Percentiles rank a stretch among this genome's conserved stretches.
Evolutionary conservation across 129 eudicot species (phyloP).

Genomic region (Chrysanthemum seticuspe): DNA sequence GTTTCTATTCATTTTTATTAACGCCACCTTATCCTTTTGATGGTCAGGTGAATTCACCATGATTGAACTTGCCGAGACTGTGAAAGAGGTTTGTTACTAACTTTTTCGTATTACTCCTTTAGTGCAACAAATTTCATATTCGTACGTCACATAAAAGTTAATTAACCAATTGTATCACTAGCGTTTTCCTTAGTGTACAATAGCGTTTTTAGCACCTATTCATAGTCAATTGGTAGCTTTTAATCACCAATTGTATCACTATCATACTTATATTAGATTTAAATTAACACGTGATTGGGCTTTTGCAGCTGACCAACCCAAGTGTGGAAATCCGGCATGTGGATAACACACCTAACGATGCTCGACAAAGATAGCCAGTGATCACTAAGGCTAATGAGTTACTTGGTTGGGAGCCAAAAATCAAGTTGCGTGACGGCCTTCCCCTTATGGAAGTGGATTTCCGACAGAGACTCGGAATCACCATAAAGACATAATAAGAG

Average conservation of each 20-base stretch:
- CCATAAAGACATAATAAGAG: conserved; percentile 13
- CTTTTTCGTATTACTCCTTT: background rate
- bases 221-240: background rate
- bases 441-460: conserved; percentile 85
- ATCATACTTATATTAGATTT: too few species aligned
- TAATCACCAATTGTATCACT: too few species aligned
- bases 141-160: background rate
- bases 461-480: conserved; percentile 63
- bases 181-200: too few species aligned
- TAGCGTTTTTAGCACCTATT: background rate
- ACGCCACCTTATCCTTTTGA: background rate
- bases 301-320: conserved; percentile 70
- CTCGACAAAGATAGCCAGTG: conserved; percentile 30
- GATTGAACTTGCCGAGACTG: conserved; percentile 78
- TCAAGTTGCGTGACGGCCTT: conserved; percentile 72
- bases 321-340: conserved; percentile 62
- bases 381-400: conserved; percentile 20
- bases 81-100: conserved; percentile 62
- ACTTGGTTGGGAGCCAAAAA: conserved; percentile 80
- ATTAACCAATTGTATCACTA: too few species aligned
- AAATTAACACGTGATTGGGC: too few species aligned
- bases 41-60: conserved; percentile 78
- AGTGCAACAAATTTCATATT: background rate
- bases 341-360: conserved; percentile 87
- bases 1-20: background rate